phyloP scores from a whole-genome alignment of 2,329 filamentous ascomycete species.

The Sporothrix curviconia region DNA sequence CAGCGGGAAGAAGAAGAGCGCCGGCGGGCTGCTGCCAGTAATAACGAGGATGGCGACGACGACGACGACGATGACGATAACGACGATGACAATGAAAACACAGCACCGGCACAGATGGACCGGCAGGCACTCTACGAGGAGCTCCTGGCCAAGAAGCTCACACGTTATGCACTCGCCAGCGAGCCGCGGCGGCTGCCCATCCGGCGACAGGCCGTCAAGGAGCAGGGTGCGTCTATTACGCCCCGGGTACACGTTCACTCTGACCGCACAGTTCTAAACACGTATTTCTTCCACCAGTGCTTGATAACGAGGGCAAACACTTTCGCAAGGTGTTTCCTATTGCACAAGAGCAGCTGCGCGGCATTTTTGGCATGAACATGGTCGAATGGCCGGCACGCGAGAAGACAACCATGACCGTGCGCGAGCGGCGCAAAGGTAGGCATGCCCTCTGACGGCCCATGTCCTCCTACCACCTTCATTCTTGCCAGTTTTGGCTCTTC shows the following conservation, averaged over 20 bases:
- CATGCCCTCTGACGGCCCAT: background rate
- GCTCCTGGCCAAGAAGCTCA: constrained; percentile 57
- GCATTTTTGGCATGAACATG: constrained; percentile 88
- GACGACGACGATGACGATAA: constrained; percentile 4
- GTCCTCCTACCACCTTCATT: background rate
- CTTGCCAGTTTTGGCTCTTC: too few species aligned
- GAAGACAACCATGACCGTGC: constrained; percentile 61
- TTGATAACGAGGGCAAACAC: constrained; percentile 60
- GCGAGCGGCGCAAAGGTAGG: constrained; percentile 67
- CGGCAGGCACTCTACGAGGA: constrained; percentile 35
- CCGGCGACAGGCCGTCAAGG: constrained; percentile 54
- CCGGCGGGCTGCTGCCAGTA: too few species aligned
- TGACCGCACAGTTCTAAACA: too few species aligned
- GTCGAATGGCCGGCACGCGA: constrained; percentile 74
- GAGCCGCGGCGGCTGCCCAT: constrained; percentile 58
- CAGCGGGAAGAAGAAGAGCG: background rate
- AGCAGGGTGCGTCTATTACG: too few species aligned
- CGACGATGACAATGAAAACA: background rate
- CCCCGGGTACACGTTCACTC: too few species aligned
- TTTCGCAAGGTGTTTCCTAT: constrained; percentile 73
- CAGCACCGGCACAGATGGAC: constrained; percentile 10
- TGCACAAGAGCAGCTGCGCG: constrained; percentile 65
- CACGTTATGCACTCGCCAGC: constrained; percentile 61
- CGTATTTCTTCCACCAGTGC: constrained; percentile 41
- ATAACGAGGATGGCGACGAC: background rate